Percentiles rank a stretch among this genome's conserved stretches.
Evolutionary conservation across 345 rosid genomes (phyloP).

Genomic region (Mangifera indica): DNA sequence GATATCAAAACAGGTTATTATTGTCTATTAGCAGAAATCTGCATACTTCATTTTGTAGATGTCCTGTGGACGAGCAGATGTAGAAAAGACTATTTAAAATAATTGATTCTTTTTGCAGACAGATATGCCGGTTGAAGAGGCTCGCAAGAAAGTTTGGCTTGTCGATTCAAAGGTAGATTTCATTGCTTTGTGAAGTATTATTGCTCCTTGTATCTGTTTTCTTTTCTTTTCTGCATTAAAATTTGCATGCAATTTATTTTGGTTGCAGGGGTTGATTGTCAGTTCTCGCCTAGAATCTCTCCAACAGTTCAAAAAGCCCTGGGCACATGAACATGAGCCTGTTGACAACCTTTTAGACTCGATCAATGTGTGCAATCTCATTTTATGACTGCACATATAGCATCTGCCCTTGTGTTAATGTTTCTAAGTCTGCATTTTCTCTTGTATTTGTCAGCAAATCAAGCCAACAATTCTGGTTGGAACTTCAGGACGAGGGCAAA

Average conservation of each 20-base stretch:
- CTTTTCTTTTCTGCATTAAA: not conserved
- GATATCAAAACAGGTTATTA: constrained; percentile 75
- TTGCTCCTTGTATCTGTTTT: not conserved
- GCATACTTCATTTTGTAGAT: not conserved
- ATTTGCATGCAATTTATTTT: constrained; percentile 9
- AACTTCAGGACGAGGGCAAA: constrained; percentile 89
- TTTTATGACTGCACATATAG: not conserved
- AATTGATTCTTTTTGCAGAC: constrained; percentile 48
- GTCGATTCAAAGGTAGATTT: constrained; percentile 87
- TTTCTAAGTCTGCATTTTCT: constrained; percentile 11
- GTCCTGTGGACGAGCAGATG: constrained; percentile 2
- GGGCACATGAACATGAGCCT: constrained; percentile 93
- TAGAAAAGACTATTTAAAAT: not conserved
- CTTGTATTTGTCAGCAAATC: constrained; percentile 52
- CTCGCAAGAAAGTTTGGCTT: constrained; percentile 84
- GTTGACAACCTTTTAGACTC: constrained; percentile 64
- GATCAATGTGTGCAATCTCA: constrained; percentile 52
- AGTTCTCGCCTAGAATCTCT: constrained; percentile 76
- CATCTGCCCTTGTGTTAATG: not conserved
- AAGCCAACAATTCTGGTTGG: constrained; percentile 92
- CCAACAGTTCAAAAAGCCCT: constrained; percentile 94
- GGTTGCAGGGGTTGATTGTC: constrained; percentile 78
- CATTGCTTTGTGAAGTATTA: constrained; percentile 4
- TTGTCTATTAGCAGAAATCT: constrained; percentile 12
- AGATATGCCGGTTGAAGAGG: constrained; percentile 65